phyloP scores from a whole-genome alignment of 495 filamentous ascomycete genomes.

The Aspergillus campestris region DNA sequence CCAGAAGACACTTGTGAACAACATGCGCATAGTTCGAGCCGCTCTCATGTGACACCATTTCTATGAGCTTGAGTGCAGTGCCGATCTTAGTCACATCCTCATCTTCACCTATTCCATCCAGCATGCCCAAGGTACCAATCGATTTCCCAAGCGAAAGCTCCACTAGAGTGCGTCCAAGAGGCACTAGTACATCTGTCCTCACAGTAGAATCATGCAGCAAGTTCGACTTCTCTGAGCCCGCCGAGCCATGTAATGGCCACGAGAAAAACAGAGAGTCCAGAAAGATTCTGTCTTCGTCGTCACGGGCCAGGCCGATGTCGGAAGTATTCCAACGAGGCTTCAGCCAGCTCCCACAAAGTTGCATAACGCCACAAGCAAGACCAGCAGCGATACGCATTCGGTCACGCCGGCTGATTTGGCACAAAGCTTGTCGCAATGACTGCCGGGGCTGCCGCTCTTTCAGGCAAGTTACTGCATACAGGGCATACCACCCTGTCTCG shows the following conservation, averaged over 20 bases:
- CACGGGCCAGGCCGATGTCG: conserved; percentile 6
- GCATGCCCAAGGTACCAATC: conserved; percentile 7
- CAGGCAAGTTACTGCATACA: background rate
- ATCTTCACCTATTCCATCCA: conserved; percentile 13
- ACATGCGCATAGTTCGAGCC: conserved; percentile 25
- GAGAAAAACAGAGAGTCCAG: conserved; percentile 9
- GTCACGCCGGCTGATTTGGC: conserved; percentile 13
- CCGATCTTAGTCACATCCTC: conserved; percentile 13
- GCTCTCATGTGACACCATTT: conserved; percentile 19
- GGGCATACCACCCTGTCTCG: background rate
- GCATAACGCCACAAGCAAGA: conserved; percentile 28
- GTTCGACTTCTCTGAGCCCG: too few relatives aligned
- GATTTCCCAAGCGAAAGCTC: conserved; percentile 29
- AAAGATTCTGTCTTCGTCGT: conserved; percentile 1
- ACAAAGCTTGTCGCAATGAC: conserved; percentile 3
- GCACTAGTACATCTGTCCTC: conserved; percentile 16
- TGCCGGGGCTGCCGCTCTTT: background rate
- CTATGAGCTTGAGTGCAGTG: conserved; percentile 15
- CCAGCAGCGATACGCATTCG: conserved; percentile 23
- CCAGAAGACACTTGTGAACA: conserved; percentile 25
- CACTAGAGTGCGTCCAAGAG: conserved; percentile 25
- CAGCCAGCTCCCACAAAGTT: conserved; percentile 26
- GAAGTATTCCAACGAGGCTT: conserved; percentile 18
- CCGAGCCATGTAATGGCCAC: conserved; percentile 4
- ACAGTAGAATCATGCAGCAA: background rate